phyloP scores from a whole-genome alignment of 441 rosid species.

The Gossypium aridum region DNA sequence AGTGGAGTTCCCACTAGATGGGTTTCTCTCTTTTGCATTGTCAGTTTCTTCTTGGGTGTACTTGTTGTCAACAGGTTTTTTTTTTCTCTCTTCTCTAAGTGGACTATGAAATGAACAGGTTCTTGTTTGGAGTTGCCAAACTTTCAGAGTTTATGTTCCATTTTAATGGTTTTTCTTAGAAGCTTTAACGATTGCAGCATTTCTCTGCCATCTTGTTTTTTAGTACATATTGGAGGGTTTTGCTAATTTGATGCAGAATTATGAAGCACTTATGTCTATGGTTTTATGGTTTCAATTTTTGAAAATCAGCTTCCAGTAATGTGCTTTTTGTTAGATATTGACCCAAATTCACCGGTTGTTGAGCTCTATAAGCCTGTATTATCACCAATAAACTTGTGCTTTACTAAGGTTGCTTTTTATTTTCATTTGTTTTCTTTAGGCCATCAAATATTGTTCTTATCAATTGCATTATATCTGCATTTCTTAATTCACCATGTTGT shows the following conservation, averaged over 20 bases:
- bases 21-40: conserved; percentile 77
- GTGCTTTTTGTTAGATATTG: not conserved
- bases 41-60: conserved; percentile 84
- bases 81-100: conserved; percentile 11
- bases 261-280: conserved; percentile 10
- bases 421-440: not conserved
- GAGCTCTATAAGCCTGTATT: too few species aligned
- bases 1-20: conserved; percentile 77
- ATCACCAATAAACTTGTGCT: too few species aligned
- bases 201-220: not conserved
- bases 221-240: too few species aligned
- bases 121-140: conserved; percentile 30
- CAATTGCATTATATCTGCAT: not conserved
- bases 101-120: conserved; percentile 21
- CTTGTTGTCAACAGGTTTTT: conserved; percentile 78
- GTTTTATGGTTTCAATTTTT: conserved; percentile 5
- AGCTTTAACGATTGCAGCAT: conserved; percentile 3
- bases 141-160: conserved; percentile 15
- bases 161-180: not conserved
- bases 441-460: not conserved
- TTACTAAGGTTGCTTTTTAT: not conserved
- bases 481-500: not conserved
- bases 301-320: not conserved
- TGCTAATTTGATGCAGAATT: conserved; percentile 14
- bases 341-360: too few species aligned